A percentile compares a stretch with the other conserved stretches of the same genome.
Conservation (phyloP, 2,329 filamentous ascomycete species). For the Metarhizium robertsii region DNA sequence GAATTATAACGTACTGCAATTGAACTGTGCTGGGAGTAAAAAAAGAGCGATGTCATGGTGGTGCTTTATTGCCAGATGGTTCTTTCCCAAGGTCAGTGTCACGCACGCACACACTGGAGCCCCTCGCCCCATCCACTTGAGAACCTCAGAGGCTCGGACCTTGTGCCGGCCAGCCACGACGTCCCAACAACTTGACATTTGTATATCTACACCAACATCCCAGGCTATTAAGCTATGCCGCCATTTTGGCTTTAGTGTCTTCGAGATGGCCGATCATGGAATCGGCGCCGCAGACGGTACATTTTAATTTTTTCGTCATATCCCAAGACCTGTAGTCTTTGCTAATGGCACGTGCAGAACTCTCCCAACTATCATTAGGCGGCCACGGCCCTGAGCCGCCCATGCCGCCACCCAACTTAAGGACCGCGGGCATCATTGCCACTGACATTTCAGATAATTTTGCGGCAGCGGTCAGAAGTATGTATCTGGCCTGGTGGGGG, state of each 20-base stretch:
- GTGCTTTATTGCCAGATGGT: not conserved
- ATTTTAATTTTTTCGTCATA: not conserved
- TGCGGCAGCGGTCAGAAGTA: constrained; percentile 42
- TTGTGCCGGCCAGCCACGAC: not conserved
- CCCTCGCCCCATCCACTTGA: constrained; percentile 4
- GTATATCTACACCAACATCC: not conserved
- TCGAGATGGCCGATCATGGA: constrained; percentile 26
- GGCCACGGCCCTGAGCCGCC: constrained; percentile 16
- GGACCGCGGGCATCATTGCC: constrained; percentile 41
- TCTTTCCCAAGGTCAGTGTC: not conserved
- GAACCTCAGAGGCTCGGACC: not conserved
- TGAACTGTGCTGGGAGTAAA: not conserved
- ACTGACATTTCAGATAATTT: constrained; percentile 52
- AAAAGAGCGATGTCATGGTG: not conserved
- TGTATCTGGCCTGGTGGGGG: constrained; percentile 12
- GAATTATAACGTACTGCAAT: not conserved
- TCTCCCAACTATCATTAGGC: constrained; percentile 31
- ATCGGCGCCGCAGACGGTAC: constrained; percentile 26
- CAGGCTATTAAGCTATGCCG: constrained; percentile 4
- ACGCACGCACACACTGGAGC: not conserved
- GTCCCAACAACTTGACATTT: not conserved
- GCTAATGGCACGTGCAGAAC: constrained; percentile 25
- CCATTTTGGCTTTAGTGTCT: not conserved
- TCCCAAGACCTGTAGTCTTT: constrained; percentile 1
- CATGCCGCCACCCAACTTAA: constrained; percentile 30